Percentiles rank a stretch among this genome's conserved stretches.
These are phyloP conservation scores for Manihot esculenta DNA, from an alignment of 441 rosid species.

Conservation along the genomic window DNA sequence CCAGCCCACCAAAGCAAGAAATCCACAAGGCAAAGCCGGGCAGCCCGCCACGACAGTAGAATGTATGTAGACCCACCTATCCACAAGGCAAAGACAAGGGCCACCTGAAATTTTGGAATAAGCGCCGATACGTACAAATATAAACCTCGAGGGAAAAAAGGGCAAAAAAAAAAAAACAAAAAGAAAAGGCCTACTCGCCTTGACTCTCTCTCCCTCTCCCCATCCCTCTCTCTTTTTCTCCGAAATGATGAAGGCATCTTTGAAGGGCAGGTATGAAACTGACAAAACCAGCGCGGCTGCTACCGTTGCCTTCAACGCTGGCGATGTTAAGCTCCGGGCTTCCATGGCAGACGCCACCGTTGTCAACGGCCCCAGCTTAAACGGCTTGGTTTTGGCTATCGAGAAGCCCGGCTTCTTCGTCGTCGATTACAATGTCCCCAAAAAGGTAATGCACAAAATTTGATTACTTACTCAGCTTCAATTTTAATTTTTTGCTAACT, in stretches of 20 bases:
- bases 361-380: slow-evolving; percentile 72
- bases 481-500: neutral
- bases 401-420: slow-evolving; percentile 89
- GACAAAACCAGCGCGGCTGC: slow-evolving; percentile 61
- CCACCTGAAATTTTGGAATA: neutral
- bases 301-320: slow-evolving; percentile 51
- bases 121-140: neutral
- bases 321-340: slow-evolving; percentile 75
- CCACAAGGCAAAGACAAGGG: neutral
- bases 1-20: neutral
- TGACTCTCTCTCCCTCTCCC: too few relatives aligned
- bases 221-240: slow-evolving; percentile 1
- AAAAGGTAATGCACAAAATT: slow-evolving; percentile 40
- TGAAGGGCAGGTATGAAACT: slow-evolving; percentile 69
- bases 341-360: slow-evolving; percentile 85
- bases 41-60: neutral
- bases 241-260: slow-evolving; percentile 52
- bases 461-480: neutral
- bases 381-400: slow-evolving; percentile 64
- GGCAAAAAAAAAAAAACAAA: too few relatives aligned
- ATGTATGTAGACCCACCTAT: neutral
- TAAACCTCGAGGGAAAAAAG: neutral
- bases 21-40: neutral
- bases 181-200: too few relatives aligned
- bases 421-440: slow-evolving; percentile 84